Evolutionary conservation across 345 rosid species (phyloP).

Genomic region (Syzygium aqueum): DNA sequence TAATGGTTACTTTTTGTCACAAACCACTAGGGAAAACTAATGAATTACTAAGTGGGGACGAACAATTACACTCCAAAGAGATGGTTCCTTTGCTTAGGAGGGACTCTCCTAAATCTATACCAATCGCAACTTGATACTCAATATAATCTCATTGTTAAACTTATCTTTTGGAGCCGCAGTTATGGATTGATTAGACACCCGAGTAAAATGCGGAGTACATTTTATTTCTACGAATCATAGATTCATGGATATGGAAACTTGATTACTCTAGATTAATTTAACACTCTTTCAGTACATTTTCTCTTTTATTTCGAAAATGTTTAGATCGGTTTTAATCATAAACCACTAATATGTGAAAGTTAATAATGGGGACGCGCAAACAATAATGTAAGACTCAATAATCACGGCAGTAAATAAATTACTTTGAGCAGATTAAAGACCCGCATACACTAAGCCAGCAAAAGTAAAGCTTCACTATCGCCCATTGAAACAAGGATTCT

Average conservation of each 20-base stretch:
- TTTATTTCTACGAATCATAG: too few species aligned
- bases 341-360: neutral
- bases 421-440: neutral
- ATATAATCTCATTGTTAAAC: neutral
- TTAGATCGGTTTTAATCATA: neutral
- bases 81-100: neutral
- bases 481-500: too few species aligned
- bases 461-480: neutral
- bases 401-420: too few species aligned
- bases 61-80: neutral
- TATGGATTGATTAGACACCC: too few species aligned
- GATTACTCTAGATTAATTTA: too few species aligned
- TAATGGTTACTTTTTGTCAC: neutral
- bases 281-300: too few species aligned
- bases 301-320: neutral
- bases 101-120: too few species aligned
- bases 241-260: neutral
- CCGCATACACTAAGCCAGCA: neutral
- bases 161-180: neutral
- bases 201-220: neutral
- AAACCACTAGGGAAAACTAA: neutral
- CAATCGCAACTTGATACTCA: neutral
- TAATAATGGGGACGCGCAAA: too few species aligned
- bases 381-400: too few species aligned
- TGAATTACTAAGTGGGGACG: neutral